Evolutionary conservation across 345 rosid species (phyloP), one percentile per base, ranked within the genome.

Genomic region (Cardamine chenopodiifolia): DNA sequence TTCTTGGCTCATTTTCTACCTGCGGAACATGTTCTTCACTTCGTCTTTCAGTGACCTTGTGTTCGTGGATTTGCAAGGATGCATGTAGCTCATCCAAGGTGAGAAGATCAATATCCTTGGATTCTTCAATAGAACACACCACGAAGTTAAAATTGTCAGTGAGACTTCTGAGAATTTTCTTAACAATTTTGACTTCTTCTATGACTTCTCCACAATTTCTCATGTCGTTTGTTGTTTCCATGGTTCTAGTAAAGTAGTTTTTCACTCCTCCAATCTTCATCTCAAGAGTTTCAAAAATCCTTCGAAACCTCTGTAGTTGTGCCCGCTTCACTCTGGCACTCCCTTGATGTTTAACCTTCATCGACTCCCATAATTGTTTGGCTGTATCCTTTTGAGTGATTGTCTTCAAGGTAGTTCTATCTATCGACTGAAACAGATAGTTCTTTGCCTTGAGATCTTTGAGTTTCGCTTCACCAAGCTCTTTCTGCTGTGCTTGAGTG

Each of bases 361-460:
- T 58, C 0, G 42, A 58, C 0, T 58, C 63, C 44, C 44, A 58
- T 0, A 58, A 0, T 2, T 32, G 44, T 0, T 62, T 62, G 0
- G 66, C 13, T 0, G 32, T 40, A 8, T 62, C 49, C 50, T 62
- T 62, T 2, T 22, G 32, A 0, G 66, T 4, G 3, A 62, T 62
- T 0, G 50, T 62, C 20, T 40, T 62, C 1, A 62, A 8, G 0
- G 2, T 40, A 0, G 50, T 13, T 1, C 1, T 62, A 7, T 62
- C 48, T 3, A 60, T 60, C 0, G 48, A 60, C 0, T 53, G 18
- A 13, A 53, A 53, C 2, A 53, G 0, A 1, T 53, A 25, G 0
- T 53, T 53, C 0, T 25, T 40, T 1, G 66, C 66, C 1, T 62
- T 62, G 7, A 62, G 7, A 2, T 62, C 66, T 2, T 62, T 62